Evolutionary conservation across 352 stramenopile species (phyloP), one percentile per base, ranked within the genome.

Genomic region (Phytophthora nicotianae): DNA sequence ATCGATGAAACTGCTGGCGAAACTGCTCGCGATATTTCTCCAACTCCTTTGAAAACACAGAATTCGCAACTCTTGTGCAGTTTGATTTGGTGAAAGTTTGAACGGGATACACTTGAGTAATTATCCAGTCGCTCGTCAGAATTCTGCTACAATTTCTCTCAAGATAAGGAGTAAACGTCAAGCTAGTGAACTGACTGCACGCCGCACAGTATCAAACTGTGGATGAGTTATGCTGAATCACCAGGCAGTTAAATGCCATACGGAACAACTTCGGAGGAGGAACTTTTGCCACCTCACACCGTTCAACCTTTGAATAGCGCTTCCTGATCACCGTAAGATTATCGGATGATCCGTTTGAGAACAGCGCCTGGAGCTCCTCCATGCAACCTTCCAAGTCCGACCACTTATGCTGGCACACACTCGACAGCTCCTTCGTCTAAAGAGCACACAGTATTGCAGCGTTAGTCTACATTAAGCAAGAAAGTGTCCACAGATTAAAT

Each of bases 321-420:
- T 95, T 95, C 73, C 93, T 93, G 65, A 93, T 93, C 54, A 93
- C 84, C 21, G 84, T 80, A 43, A 95, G 52, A 50, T 89, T 90
- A 71, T 91, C 91, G 16, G 82, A 87, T 47, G 85, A 81, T 17
- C 83, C 90, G 50, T 77, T 84, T 50, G 80, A 88, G 70, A 91
- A 95, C 55, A 95, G 62, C 46, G 75, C 86, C 57, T 93, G 79
- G 41, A 95, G 76, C 60, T 93, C 81, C 27, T 50, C 59, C 84
- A 93, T 93, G 68, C 86, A 95, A 27, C 89, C 81, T 51, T 91
- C 90, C 53, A 95, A 48, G 45, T 93, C 76, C 23, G 55, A 70
- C 84, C 84, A 95, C 32, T 66, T 70, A 66, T 93, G 93, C 52
- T 79, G 77, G 46, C 75, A 91, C 35, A 84, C 82, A 63, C 90